A percentile compares a stretch with the other conserved stretches of the same genome.
Evolutionary conservation across 371 early-diverging fungal genomes (phyloP).

Genomic region (Gilbertella persicaria): DNA sequence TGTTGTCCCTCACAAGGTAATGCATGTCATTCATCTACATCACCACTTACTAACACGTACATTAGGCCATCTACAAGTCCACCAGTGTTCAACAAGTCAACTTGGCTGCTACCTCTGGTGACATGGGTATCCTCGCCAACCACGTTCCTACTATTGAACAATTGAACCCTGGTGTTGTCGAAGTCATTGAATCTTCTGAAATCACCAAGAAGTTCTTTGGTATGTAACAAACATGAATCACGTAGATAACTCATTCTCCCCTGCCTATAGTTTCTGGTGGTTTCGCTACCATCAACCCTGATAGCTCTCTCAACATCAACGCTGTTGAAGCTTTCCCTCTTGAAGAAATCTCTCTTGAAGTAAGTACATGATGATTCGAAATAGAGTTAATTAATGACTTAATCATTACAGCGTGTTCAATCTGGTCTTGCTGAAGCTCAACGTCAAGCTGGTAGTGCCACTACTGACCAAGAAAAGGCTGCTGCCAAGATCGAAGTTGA

Average conservation of each 20-base stretch:
- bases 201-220: slow-evolving; percentile 93
- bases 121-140: slow-evolving; percentile 98
- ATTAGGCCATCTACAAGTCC: slow-evolving; percentile 76
- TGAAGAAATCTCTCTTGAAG: slow-evolving; percentile 83
- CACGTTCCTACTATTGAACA: slow-evolving; percentile 97
- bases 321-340: slow-evolving; percentile 94
- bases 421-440: slow-evolving; percentile 85
- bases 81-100: slow-evolving; percentile 91
- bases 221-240: slow-evolving; percentile 30
- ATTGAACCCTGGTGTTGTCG: slow-evolving; percentile 92
- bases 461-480: slow-evolving; percentile 81
- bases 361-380: slow-evolving; percentile 18
- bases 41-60: no score
- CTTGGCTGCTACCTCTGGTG: slow-evolving; percentile 91
- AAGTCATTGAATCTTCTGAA: slow-evolving; percentile 76
- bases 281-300: slow-evolving; percentile 95
- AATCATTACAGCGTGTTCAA: slow-evolving; percentile 64
- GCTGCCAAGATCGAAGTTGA: slow-evolving; percentile 88
- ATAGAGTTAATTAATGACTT: no score
- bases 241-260: background rate
- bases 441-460: slow-evolving; percentile 58
- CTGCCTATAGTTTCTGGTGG: slow-evolving; percentile 85
- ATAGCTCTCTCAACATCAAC: slow-evolving; percentile 95
- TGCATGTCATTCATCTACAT: background rate
- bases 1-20: slow-evolving; percentile 89